Percentiles rank a stretch among this genome's conserved stretches.
Evolutionary conservation across 2,329 filamentous ascomycete species (phyloP).

Genomic region (Podosphaera aphanis): DNA sequence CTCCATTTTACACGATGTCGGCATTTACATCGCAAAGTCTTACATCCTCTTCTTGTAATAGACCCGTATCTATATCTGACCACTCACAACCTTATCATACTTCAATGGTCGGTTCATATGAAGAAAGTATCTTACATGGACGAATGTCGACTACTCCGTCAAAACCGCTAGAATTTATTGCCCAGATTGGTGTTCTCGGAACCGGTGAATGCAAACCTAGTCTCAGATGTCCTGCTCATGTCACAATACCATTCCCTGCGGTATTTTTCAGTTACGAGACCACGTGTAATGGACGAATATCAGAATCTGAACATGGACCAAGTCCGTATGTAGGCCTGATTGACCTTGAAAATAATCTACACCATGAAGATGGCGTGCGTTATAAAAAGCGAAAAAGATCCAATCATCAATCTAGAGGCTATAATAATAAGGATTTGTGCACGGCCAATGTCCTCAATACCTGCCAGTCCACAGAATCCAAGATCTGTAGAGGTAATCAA

Average conservation of each 20-base stretch:
- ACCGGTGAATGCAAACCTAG: constrained; percentile 71
- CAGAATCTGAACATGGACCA: constrained; percentile 56
- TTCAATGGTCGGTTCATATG: constrained; percentile 92
- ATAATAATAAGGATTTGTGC: constrained; percentile 8
- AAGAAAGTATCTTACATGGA: constrained; percentile 84
- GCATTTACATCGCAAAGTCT: constrained; percentile 24
- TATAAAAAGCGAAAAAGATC: constrained; percentile 19
- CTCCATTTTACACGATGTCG: no score
- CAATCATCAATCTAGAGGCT: constrained; percentile 6
- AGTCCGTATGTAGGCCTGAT: constrained; percentile 91
- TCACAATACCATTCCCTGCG: constrained; percentile 73
- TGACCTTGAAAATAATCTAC: constrained; percentile 63
- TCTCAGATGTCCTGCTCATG: constrained; percentile 68
- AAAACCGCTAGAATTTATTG: constrained; percentile 74
- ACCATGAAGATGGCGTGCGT: constrained; percentile 23
- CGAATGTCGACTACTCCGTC: constrained; percentile 94
- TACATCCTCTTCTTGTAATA: not conserved
- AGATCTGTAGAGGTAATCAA: constrained; percentile 26
- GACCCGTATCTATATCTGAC: constrained; percentile 17
- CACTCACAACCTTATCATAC: constrained; percentile 62
- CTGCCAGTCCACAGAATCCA: constrained; percentile 14
- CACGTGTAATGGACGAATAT: constrained; percentile 32
- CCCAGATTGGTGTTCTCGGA: constrained; percentile 83
- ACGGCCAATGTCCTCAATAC: constrained; percentile 7
- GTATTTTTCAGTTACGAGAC: constrained; percentile 86